Conservation (phyloP, 495 filamentous ascomycete genomes). For the Penicillium diatomitis region DNA sequence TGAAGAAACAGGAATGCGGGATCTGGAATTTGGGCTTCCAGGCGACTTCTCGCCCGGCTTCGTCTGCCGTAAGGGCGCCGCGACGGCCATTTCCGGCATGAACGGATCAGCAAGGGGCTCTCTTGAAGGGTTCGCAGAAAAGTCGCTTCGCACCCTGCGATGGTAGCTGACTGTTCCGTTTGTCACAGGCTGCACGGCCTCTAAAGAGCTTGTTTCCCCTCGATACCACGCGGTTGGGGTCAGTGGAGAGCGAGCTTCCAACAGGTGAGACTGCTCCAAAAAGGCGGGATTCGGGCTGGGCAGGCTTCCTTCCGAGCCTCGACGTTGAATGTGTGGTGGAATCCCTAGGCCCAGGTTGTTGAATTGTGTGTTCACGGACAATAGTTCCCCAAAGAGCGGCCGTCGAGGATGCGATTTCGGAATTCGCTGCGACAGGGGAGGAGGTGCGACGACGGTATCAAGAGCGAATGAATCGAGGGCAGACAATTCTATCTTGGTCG, state of each 20-base stretch:
- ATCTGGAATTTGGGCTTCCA: slow-evolving; percentile 41
- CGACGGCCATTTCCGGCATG: slow-evolving; percentile 31
- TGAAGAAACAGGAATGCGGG: slow-evolving; percentile 49
- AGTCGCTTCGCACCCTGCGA: slow-evolving; percentile 42
- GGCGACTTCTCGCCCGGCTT: slow-evolving; percentile 20
- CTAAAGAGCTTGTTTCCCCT: slow-evolving; percentile 37
- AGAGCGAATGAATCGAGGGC: background rate
- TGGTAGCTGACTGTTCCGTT: slow-evolving; percentile 14
- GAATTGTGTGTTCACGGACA: slow-evolving; percentile 29
- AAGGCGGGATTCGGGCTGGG: slow-evolving; percentile 43
- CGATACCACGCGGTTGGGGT: slow-evolving; percentile 51
- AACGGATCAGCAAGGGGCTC: slow-evolving; percentile 22
- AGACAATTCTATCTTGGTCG: background rate
- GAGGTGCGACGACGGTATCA: slow-evolving; percentile 4
- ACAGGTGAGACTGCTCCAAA: slow-evolving; percentile 32
- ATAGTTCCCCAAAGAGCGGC: slow-evolving; percentile 45
- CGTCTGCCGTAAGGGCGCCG: slow-evolving; percentile 24
- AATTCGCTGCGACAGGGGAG: slow-evolving; percentile 14
- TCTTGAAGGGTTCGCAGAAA: slow-evolving; percentile 14
- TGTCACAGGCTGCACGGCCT: slow-evolving; percentile 23
- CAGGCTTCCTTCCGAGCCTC: slow-evolving; percentile 47
- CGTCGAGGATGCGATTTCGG: slow-evolving; percentile 20
- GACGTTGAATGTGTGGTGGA: slow-evolving; percentile 29
- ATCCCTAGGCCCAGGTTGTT: slow-evolving; percentile 33
- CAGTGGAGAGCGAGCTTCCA: slow-evolving; percentile 32